Percentiles rank a stretch among this genome's conserved stretches.
Evolutionary conservation across 352 stramenopile species (phyloP).

Genomic region (Phytophthora podocarpi): DNA sequence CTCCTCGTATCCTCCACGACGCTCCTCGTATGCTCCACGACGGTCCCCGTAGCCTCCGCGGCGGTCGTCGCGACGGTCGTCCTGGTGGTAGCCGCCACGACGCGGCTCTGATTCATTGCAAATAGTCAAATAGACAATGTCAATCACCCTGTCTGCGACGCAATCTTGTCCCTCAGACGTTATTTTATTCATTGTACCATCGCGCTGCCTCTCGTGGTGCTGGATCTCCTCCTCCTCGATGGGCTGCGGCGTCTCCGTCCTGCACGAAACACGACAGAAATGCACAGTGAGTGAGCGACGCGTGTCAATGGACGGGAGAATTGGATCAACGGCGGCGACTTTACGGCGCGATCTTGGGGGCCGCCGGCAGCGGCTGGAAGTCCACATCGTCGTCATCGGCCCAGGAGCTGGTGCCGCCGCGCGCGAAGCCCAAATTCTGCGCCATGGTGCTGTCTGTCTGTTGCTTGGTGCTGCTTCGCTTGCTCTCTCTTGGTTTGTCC

Average conservation of each 20-base stretch:
- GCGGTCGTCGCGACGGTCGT: conserved; percentile 25
- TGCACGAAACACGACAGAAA: conserved; percentile 6
- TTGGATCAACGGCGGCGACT: not conserved
- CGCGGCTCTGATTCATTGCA: conserved; percentile 22
- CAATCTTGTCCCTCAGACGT: not conserved
- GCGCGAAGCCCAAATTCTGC: conserved; percentile 61
- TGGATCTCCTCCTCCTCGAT: conserved; percentile 51
- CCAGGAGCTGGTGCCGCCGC: conserved; percentile 67
- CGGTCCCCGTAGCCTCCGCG: conserved; percentile 36
- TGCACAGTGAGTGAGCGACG: conserved; percentile 5
- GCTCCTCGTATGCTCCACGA: conserved; percentile 42
- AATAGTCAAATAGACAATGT: conserved; percentile 6
- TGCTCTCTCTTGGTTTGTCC: conserved; percentile 27
- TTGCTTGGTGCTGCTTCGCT: conserved; percentile 19
- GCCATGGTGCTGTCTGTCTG: conserved; percentile 42
- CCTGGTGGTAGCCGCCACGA: conserved; percentile 24
- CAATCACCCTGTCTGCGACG: not conserved
- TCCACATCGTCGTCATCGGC: conserved; percentile 83
- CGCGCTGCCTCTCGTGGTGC: conserved; percentile 30
- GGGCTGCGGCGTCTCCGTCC: conserved; percentile 36
- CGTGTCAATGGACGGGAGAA: conserved; percentile 9
- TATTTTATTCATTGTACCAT: conserved; percentile 27
- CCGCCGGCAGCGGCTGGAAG: conserved; percentile 46
- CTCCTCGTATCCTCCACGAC: conserved; percentile 43
- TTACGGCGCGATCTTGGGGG: conserved; percentile 54